A percentile compares a stretch with the other conserved stretches of the same genome.
Evolutionary conservation across 352 stramenopile species (phyloP).

Genomic region (Pythium sukuiense): DNA sequence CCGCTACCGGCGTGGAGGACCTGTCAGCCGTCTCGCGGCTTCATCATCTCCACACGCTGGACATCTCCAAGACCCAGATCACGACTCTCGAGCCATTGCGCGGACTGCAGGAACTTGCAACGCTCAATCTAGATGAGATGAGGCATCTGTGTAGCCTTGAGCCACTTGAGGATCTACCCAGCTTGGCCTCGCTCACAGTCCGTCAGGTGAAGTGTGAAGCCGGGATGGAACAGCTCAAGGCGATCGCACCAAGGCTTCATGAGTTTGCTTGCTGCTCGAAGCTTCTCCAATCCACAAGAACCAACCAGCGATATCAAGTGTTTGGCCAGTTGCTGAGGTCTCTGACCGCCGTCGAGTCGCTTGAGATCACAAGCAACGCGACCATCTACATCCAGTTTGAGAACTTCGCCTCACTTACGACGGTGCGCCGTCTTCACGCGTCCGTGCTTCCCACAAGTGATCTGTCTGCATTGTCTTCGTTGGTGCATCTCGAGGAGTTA

Average conservation of each 20-base stretch:
- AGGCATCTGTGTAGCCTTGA: constrained; percentile 2
- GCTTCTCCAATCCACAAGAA: background rate
- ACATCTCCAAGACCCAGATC: background rate
- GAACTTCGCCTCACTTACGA: background rate
- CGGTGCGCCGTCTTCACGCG: constrained; percentile 1
- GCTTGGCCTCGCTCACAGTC: background rate
- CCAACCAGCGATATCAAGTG: background rate
- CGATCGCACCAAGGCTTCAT: background rate
- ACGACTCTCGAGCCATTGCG: background rate
- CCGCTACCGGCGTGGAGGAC: constrained; percentile 8
- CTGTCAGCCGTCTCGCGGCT: constrained; percentile 2
- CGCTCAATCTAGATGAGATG: constrained; percentile 5
- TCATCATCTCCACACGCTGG: background rate
- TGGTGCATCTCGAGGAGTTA: constrained; percentile 7
- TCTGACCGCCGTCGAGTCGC: background rate
- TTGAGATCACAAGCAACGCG: background rate
- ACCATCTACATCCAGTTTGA: background rate
- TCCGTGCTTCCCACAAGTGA: constrained; percentile 1
- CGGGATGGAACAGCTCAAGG: background rate
- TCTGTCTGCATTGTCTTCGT: background rate
- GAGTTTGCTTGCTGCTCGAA: background rate
- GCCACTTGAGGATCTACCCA: background rate
- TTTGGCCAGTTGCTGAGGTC: background rate
- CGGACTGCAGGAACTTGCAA: background rate
- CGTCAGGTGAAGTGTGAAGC: background rate